Conservation (phyloP, 805 yeast species). For the Cyberlindnera sargentensis region DNA sequence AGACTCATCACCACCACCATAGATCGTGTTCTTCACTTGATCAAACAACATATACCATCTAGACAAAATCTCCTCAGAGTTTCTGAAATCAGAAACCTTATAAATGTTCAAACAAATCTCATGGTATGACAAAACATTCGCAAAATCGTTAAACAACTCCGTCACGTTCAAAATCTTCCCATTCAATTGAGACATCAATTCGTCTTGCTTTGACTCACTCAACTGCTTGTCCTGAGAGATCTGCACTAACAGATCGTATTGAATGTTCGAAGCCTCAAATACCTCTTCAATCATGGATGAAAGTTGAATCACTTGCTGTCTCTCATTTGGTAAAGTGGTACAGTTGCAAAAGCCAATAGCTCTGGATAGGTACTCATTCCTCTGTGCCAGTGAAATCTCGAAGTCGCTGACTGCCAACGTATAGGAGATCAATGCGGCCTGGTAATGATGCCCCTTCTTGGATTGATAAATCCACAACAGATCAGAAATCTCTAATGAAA, state of each 20-base stretch:
- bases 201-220: constrained; percentile 39
- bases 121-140: constrained; percentile 82
- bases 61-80: constrained; percentile 70
- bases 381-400: constrained; percentile 54
- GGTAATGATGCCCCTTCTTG: constrained; percentile 66
- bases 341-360: constrained; percentile 92
- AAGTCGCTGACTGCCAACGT: constrained; percentile 70
- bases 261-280: constrained; percentile 81
- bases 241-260: constrained; percentile 41
- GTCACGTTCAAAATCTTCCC: constrained; percentile 62
- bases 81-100: constrained; percentile 79
- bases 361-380: constrained; percentile 84
- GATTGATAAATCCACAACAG: constrained; percentile 86
- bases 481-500: constrained; percentile 68
- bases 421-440: constrained; percentile 79
- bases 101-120: constrained; percentile 74
- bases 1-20: neutral
- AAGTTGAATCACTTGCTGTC: constrained; percentile 70
- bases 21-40: constrained; percentile 11
- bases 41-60: constrained; percentile 75
- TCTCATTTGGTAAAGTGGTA: constrained; percentile 64
- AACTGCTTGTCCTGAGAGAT: constrained; percentile 48
- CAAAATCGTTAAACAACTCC: constrained; percentile 77
- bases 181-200: constrained; percentile 49
- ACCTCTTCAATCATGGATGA: constrained; percentile 67